Conservation (phyloP, 2,329 filamentous ascomycete species). For the Fusarium sp. region DNA sequence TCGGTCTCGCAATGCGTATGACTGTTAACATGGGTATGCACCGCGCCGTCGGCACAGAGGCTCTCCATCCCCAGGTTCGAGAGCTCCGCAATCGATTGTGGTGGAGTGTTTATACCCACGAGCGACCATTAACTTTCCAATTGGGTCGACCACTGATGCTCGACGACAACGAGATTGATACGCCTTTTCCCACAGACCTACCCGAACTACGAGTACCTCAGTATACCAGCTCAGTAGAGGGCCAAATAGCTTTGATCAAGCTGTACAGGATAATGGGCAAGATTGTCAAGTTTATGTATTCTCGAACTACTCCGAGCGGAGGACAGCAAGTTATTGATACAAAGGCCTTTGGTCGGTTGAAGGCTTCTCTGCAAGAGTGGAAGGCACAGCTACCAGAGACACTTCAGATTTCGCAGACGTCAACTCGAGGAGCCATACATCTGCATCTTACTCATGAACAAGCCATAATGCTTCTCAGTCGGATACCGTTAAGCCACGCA, state of each 20-base stretch:
- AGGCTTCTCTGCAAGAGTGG: not conserved
- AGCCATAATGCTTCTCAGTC: slow-evolving; percentile 5
- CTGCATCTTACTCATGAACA: slow-evolving; percentile 8
- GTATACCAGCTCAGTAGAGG: not conserved
- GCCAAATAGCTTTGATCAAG: slow-evolving; percentile 10
- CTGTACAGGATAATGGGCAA: slow-evolving; percentile 3
- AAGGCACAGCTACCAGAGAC: not conserved
- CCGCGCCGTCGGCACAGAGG: not conserved
- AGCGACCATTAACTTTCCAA: slow-evolving; percentile 4
- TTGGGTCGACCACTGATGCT: slow-evolving; percentile 13
- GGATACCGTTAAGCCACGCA: slow-evolving; percentile 4
- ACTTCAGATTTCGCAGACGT: not conserved
- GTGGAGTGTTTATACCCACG: slow-evolving; percentile 12
- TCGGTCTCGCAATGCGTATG: slow-evolving; percentile 3
- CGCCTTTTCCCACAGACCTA: not conserved
- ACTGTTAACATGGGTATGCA: slow-evolving; percentile 15
- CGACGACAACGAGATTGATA: slow-evolving; percentile 13
- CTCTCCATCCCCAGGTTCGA: slow-evolving; percentile 3
- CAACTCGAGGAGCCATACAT: slow-evolving; percentile 3
- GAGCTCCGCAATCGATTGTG: slow-evolving; percentile 9
- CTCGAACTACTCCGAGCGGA: not conserved
- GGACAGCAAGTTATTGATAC: not conserved
- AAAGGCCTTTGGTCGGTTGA: not conserved
- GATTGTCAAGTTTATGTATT: slow-evolving; percentile 10
- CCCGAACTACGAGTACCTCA: slow-evolving; percentile 1